Conservation (phyloP, 805 yeast species). For the Kodamaea laetipori region DNA sequence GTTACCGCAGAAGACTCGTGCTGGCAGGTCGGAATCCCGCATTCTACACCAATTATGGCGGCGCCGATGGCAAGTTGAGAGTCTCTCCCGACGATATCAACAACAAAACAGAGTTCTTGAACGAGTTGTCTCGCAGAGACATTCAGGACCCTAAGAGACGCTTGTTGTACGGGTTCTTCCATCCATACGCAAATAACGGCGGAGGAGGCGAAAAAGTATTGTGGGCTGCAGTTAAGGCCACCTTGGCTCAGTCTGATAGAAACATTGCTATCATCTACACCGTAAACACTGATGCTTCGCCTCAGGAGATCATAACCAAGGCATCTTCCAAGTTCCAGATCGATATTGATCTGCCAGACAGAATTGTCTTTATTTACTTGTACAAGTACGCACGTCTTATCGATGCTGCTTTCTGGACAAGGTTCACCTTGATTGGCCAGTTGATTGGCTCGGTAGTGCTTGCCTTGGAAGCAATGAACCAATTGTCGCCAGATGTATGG, state of each 20-base stretch:
- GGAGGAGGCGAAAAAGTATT: slow-evolving; percentile 98
- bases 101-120: slow-evolving; percentile 25
- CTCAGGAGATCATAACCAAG: slow-evolving; percentile 50
- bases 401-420: slow-evolving; percentile 72
- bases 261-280: slow-evolving; percentile 74
- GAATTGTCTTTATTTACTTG: slow-evolving; percentile 66
- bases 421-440: slow-evolving; percentile 83
- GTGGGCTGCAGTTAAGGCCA: slow-evolving; percentile 87
- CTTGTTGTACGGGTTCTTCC: slow-evolving; percentile 80
- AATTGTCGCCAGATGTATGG: slow-evolving; percentile 83
- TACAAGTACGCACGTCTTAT: slow-evolving; percentile 56
- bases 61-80: slow-evolving; percentile 34
- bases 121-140: slow-evolving; percentile 32
- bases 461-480: slow-evolving; percentile 67
- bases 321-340: slow-evolving; percentile 61
- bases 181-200: slow-evolving; percentile 93
- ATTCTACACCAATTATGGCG: slow-evolving; percentile 39
- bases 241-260: slow-evolving; percentile 50
- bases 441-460: slow-evolving; percentile 75
- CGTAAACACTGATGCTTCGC: slow-evolving; percentile 56
- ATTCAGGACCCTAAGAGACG: slow-evolving; percentile 41
- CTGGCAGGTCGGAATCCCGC: slow-evolving; percentile 39
- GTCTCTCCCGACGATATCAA: slow-evolving; percentile 32
- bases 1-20: slow-evolving; percentile 40
- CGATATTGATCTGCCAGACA: slow-evolving; percentile 40